phyloP scores from a whole-genome alignment of 2,329 filamentous ascomycete species.

The Lachnellula subtilissima region DNA sequence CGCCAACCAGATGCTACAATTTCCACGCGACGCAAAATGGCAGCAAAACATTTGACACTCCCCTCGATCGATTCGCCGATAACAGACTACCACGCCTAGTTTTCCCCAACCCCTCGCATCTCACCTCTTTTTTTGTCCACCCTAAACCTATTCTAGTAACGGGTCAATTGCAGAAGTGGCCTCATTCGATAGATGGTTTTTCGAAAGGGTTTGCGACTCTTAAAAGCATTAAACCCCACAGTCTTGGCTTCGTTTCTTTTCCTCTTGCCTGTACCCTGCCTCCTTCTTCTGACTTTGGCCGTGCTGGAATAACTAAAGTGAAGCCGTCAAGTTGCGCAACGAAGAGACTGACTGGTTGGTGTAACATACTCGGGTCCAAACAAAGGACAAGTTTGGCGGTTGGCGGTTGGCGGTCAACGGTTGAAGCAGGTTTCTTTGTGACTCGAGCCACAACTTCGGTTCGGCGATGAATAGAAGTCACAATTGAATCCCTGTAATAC shows the following conservation, averaged over 20 bases:
- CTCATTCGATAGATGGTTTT: background rate
- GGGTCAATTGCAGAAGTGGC: slow-evolving; percentile 1
- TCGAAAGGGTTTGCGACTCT: background rate
- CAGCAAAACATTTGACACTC: slow-evolving; percentile 1
- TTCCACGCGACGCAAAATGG: background rate
- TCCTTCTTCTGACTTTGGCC: background rate
- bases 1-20: slow-evolving; percentile 10
- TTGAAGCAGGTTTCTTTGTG: no score
- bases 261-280: background rate
- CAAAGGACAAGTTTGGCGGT: no score
- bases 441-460: no score
- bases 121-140: background rate
- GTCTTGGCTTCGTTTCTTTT: background rate
- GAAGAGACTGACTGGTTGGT: no score
- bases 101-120: slow-evolving; percentile 2
- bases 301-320: background rate
- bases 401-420: no score
- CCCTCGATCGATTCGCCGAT: background rate
- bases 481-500: background rate
- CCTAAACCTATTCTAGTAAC: slow-evolving; percentile 6
- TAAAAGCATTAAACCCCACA: background rate
- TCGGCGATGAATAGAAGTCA: background rate
- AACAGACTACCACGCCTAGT: background rate
- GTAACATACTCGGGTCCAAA: no score
- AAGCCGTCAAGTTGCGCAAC: background rate